These are phyloP conservation scores for Aspergillus glaucus DNA, from an alignment of 2,329 filamentous ascomycete genomes.

Conservation along the genomic window DNA sequence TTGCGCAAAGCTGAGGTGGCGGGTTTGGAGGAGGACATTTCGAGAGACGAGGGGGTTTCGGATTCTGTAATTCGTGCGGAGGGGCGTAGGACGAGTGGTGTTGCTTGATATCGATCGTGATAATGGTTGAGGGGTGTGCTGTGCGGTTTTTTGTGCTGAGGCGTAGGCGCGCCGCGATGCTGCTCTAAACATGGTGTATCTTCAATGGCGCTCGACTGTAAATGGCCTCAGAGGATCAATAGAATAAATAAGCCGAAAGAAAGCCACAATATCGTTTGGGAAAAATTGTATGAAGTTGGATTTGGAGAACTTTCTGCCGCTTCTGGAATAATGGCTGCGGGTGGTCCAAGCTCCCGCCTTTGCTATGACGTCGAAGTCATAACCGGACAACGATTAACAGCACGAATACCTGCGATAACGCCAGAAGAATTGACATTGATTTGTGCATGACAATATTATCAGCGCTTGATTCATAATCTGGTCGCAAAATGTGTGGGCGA, in stretches of 20 bases:
- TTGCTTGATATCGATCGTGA: constrained; percentile 17
- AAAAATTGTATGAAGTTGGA: constrained; percentile 5
- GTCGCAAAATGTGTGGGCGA: constrained; percentile 58
- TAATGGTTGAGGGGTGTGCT: constrained; percentile 11
- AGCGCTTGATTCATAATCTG: neutral
- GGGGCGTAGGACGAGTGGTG: constrained; percentile 3
- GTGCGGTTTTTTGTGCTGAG: constrained; percentile 12
- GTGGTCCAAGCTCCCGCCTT: constrained; percentile 22
- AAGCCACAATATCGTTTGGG: neutral
- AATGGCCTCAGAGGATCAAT: too few relatives aligned
- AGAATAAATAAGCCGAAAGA: constrained; percentile 1
- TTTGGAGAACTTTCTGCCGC: constrained; percentile 8
- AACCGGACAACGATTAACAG: neutral
- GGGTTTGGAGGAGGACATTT: constrained; percentile 10
- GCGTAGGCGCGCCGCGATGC: constrained; percentile 23
- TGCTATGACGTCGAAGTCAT: constrained; percentile 21
- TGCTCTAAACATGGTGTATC: constrained; percentile 13
- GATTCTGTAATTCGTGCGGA: neutral
- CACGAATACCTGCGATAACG: neutral
- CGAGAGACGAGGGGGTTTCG: neutral
- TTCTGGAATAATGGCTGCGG: neutral
- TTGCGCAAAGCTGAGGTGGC: constrained; percentile 22
- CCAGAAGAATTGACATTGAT: too few relatives aligned
- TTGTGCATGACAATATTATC: neutral
- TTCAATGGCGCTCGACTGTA: neutral